phyloP scores from a whole-genome alignment of 345 rosid genomes.

The Citrus maxima region DNA sequence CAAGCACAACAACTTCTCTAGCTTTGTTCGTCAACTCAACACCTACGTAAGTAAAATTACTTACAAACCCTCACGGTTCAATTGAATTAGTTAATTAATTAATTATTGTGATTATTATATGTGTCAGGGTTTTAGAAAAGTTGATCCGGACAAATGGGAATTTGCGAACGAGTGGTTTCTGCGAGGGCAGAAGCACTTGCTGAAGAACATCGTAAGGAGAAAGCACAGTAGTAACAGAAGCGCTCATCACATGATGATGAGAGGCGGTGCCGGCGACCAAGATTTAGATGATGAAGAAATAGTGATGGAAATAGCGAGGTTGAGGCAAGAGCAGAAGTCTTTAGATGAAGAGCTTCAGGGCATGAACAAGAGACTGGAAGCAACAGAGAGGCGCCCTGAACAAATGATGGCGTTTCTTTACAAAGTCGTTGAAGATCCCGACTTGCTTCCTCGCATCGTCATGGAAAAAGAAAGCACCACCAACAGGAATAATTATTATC shows the following conservation, averaged over 20 bases:
- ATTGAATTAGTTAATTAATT: too few relatives aligned
- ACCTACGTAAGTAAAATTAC: conserved; percentile 58
- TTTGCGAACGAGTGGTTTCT: conserved; percentile 89
- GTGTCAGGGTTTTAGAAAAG: conserved; percentile 83
- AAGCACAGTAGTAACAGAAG: conserved; percentile 49
- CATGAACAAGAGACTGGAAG: conserved; percentile 70
- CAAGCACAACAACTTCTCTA: conserved; percentile 97
- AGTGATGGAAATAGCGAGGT: conserved; percentile 58
- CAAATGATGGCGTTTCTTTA: conserved; percentile 90
- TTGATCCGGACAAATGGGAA: conserved; percentile 94
- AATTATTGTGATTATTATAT: too few relatives aligned
- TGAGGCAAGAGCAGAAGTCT: conserved; percentile 67
- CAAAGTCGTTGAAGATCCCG: conserved; percentile 81
- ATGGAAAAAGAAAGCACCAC: conserved; percentile 44
- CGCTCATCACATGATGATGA: conserved; percentile 13
- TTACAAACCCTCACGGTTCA: too few relatives aligned
- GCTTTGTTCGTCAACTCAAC: conserved; percentile 93
- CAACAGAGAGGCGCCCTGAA: conserved; percentile 80
- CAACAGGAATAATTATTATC: conserved; percentile 1
- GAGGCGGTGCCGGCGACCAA: conserved; percentile 8
- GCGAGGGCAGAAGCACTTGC: conserved; percentile 73
- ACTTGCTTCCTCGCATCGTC: conserved; percentile 65
- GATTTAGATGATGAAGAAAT: conserved; percentile 66
- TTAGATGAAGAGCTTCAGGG: conserved; percentile 59
- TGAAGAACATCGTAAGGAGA: conserved; percentile 69